phyloP scores from a whole-genome alignment of 2,329 filamentous ascomycete genomes.

The Diaporthe caulivora region DNA sequence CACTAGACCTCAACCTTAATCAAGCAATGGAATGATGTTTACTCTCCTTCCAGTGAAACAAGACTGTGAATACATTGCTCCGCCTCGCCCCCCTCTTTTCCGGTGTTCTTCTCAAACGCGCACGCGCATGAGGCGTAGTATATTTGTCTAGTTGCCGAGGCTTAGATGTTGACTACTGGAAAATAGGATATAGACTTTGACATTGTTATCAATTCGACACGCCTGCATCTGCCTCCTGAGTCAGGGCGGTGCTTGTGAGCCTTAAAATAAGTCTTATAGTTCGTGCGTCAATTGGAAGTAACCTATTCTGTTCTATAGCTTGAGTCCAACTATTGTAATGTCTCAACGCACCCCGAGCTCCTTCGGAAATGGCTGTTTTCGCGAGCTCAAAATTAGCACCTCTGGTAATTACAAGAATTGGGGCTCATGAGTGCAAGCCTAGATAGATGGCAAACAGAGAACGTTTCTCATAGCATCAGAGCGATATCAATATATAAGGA shows the following conservation, averaged over 20 bases:
- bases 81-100: too few species aligned
- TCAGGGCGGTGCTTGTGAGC: neutral
- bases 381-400: neutral
- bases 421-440: neutral
- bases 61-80: slow-evolving; percentile 9
- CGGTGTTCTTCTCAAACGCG: too few species aligned
- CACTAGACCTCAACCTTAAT: slow-evolving; percentile 3
- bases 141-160: neutral
- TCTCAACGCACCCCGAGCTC: neutral
- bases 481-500: neutral
- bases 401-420: neutral
- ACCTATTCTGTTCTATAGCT: neutral
- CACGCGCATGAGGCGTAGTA: too few species aligned
- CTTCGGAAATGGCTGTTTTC: neutral
- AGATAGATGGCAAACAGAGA: too few species aligned
- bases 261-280: neutral
- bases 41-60: neutral
- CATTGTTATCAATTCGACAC: neutral
- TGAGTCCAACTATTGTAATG: neutral
- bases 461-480: neutral
- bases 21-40: neutral
- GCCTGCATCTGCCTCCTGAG: neutral
- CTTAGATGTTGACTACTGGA: neutral
- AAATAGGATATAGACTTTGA: neutral
- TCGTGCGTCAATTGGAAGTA: neutral